These are phyloP conservation scores for Fusarium haematococcum DNA, from an alignment of 2,329 filamentous ascomycete genomes.

Conservation along the genomic window DNA sequence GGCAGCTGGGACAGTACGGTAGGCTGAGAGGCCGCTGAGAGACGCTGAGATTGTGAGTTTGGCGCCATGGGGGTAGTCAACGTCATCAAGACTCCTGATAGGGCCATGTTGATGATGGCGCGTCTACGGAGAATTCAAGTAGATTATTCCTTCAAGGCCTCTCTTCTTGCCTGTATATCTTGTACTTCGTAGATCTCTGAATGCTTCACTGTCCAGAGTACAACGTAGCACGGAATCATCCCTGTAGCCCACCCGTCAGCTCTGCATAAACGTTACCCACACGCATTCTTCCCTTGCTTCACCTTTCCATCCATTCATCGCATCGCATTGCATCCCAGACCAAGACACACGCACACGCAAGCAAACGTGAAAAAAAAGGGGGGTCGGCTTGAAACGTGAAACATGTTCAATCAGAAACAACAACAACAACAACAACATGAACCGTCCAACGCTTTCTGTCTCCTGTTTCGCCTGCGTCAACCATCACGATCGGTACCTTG, in stretches of 20 bases:
- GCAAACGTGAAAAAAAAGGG: constrained; percentile 4
- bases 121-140: not conserved
- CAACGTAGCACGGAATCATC: not conserved
- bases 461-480: not conserved
- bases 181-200: not conserved
- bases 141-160: not conserved
- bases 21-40: constrained; percentile 8
- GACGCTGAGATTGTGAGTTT: constrained; percentile 7
- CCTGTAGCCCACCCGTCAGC: constrained; percentile 15
- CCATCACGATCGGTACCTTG: not conserved
- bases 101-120: not conserved
- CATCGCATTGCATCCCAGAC: not conserved
- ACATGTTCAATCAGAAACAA: constrained; percentile 9
- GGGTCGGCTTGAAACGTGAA: constrained; percentile 36
- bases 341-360: constrained; percentile 2
- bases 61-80: not conserved
- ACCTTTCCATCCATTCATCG: not conserved
- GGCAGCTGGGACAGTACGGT: constrained; percentile 11
- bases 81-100: not conserved
- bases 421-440: constrained; percentile 5
- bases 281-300: constrained; percentile 28
- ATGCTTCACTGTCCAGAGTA: not conserved
- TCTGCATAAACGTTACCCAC: constrained; percentile 31
- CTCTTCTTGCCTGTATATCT: not conserved
- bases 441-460: not conserved